Conservation (phyloP, 2,329 filamentous ascomycete species). For the Sporothrix euskadiensis region DNA sequence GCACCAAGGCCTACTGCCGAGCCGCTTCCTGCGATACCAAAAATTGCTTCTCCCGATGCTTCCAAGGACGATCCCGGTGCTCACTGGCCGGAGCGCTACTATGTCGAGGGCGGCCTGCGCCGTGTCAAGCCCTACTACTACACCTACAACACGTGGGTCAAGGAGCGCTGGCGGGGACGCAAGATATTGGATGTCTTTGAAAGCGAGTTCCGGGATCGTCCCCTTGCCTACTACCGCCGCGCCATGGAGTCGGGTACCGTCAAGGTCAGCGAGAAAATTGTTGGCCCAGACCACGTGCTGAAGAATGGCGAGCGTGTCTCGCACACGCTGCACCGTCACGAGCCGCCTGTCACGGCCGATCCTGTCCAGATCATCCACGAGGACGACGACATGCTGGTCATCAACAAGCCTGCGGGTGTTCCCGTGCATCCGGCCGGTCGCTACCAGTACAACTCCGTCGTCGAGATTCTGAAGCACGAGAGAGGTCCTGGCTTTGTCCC, state of each 20-base stretch:
- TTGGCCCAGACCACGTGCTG: slow-evolving; percentile 68
- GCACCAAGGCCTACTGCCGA: neutral
- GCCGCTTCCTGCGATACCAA: neutral
- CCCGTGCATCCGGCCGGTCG: slow-evolving; percentile 93
- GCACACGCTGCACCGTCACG: slow-evolving; percentile 92
- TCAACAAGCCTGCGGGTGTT: slow-evolving; percentile 93
- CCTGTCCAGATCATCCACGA: slow-evolving; percentile 84
- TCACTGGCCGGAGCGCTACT: slow-evolving; percentile 67
- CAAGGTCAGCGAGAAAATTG: slow-evolving; percentile 72
- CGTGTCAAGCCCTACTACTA: slow-evolving; percentile 85
- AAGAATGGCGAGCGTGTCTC: slow-evolving; percentile 90
- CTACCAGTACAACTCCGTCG: slow-evolving; percentile 92
- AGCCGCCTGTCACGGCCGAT: slow-evolving; percentile 83
- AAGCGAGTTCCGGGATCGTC: slow-evolving; percentile 87
- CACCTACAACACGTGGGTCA: slow-evolving; percentile 94
- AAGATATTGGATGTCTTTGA: slow-evolving; percentile 83
- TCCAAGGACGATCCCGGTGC: neutral
- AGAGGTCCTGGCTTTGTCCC: slow-evolving; percentile 57
- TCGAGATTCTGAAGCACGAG: slow-evolving; percentile 89
- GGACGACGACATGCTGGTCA: slow-evolving; percentile 89
- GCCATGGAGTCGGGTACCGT: slow-evolving; percentile 81
- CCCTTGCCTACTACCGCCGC: slow-evolving; percentile 80
- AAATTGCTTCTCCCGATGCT: neutral
- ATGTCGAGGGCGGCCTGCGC: slow-evolving; percentile 78
- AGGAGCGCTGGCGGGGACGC: slow-evolving; percentile 86